Evolutionary conservation across 1,139 yeast species (phyloP), one percentile per base, ranked within the genome.

Genomic region (Yamadazyma taylorii): DNA sequence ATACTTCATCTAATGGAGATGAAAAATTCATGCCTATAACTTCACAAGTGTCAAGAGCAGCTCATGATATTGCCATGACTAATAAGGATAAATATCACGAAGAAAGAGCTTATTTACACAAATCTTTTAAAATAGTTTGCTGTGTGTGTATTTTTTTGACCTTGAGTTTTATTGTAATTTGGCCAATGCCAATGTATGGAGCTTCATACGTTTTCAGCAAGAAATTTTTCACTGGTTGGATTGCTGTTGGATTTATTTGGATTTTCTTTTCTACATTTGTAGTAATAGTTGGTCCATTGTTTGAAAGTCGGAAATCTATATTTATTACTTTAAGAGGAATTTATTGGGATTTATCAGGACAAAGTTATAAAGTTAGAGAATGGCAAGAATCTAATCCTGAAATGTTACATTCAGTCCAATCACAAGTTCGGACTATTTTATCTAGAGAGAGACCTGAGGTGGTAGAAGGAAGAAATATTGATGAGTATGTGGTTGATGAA

Each of bases 181-280:
- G 90, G 88, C 95, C 95, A 51, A 82, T 86, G 85, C 94, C 95
- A 41, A 81, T 86, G 89, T 86, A 82, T 55, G 95, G 95, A 28
- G 56, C 81, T 2, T 69, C 74, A 1, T 86, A 86, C 55, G 68
- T 86, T 35, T 86, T 86, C 61, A 78, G 86, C 37, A 79, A 75
- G 59, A 60, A 58, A 38, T 85, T 85, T 62, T 86, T 86, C 60
- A 83, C 89, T 7, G 95, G 94, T 37, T 86, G 95, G 95, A 73
- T 86, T 38, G 76, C 72, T 36, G 90, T 86, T 29, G 78, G 83
- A 47, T 78, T 84, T 38, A 78, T 83, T 43, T 83, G 92, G 92
- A 66, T 82, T 33, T 79, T 80, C 61, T 67, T 73, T 50, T 70
- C 80, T 27, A 73, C 75, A 1, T 66, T 73, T 47, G 64, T 76